Base-by-base conservation (phyloP, 257 asterid species). In the Catharanthus roseus region DNA sequence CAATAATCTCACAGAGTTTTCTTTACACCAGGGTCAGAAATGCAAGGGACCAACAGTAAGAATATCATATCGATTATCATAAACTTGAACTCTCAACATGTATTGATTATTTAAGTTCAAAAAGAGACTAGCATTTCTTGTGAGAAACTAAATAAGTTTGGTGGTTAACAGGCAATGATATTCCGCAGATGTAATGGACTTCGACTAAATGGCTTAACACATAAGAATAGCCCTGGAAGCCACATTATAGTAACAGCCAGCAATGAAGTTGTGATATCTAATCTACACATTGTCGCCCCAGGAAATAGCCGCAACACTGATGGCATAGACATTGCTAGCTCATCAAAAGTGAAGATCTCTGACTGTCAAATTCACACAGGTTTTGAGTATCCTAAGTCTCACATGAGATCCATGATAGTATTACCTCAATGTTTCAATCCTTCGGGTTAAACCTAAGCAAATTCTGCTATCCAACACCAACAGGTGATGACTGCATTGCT, bases 401-500 rank as follows among this genome's bases (percentile, higher is more conserved):
- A 6, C 10, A 13, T 42, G 49, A 47, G 53, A 47, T 47, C 16
- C 2, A 16, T 47, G 53, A 47, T 42, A 42, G 1, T 42, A 42
- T 42, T 47, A 47, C 53, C n/a, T 2, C 10, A 16, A 47, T 16
- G n/a, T 16, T 12, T 47, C 19, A 12, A 24, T 9, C 3, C 3
- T 19, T 34, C 0, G 1, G 8, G 10, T 36, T 15, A 2, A 68
- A 13, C 31, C 39, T 16, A 11, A 4, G 26, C 6, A 21, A 74
- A 56, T 15, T 38, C 42, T 62, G n/a, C 12, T 31, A 11, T 56
- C 15, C 36, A 69, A 50, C 26, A 47, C 29, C 18, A 28, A 51
- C 49, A 88, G 95, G 95, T 51, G 95, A 86, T 69, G 95, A 88
- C 67, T 88, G 95, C 83, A 72, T 88, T 73, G 90, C 95, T 13